Base-by-base conservation (phyloP, 192 early-diverging fungal species). In the Backusella tarrabulga region DNA sequence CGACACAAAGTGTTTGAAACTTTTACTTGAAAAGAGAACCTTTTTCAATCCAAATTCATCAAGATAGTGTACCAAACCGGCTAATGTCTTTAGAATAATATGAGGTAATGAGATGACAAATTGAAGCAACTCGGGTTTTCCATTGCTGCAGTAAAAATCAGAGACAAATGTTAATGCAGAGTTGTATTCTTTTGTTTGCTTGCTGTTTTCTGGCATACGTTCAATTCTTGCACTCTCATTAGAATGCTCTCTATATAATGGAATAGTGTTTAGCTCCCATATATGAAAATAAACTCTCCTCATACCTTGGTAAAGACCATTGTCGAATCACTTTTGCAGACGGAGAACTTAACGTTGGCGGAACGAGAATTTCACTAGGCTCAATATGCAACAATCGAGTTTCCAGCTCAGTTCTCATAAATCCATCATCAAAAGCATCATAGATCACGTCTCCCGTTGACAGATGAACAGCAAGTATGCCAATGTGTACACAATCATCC, bases 391-490 rank as follows among this genome's bases (percentile, higher is more conserved):
- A 74, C 35, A 95, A 42, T 9, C 92, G 87, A 0, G 92, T 92
- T 76, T 93, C 92, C 19, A 95, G 82, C 71, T 92, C 92, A 44
- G 73, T 84, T 8, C 92, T 83, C 82, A 89, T 85, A 70, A 84
- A 82, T 0, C 83, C 84, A 77, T 95, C 94, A 42, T 86, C 76
- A 77, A 92, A 95, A 36, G 83, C 79, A 72, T 95, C 94, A 75
- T 90, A 94, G 2, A 95, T 77, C 34, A 95, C 83, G 63, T 91
- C 89, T 0, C 92, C 94, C 0, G 94, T 92, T 2, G 88, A 76
- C 1, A 91, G 81, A 34, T 92, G 87, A 6, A 95, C 86, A 0
- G 91, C 81, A 46, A 93, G 77, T 9, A 87, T 79, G 1, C 86
- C 87, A 17, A 88, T 67, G 29, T 46, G 71, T 38, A 87, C 84